A percentile compares a stretch with the other conserved stretches of the same genome.
Evolutionary conservation across 768 basidiomycete species (phyloP).

Genomic region (Suillus ampliporus): DNA sequence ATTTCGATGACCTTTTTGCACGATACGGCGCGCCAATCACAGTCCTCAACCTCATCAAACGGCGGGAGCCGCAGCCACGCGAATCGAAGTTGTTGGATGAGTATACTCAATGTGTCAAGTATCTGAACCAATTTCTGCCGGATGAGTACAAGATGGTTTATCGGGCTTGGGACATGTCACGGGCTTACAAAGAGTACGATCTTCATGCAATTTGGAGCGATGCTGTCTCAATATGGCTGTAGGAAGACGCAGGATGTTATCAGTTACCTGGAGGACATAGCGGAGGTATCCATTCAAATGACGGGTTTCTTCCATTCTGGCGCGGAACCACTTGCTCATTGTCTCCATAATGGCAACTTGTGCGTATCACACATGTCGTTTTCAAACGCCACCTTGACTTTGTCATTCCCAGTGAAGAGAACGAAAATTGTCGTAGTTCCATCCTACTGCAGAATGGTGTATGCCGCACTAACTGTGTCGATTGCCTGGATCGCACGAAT

Average conservation of each 20-base stretch:
- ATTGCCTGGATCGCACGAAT: conserved; percentile 96
- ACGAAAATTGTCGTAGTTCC: conserved; percentile 57
- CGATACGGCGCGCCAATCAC: conserved; percentile 91
- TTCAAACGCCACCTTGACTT: background rate
- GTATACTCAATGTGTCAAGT: conserved; percentile 89
- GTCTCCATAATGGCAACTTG: conserved; percentile 48
- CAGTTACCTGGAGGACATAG: conserved; percentile 91
- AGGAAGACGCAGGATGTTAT: conserved; percentile 97
- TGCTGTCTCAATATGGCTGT: conserved; percentile 1
- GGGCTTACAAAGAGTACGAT: conserved; percentile 90
- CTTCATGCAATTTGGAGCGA: conserved; percentile 12
- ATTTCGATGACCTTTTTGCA: conserved; percentile 90
- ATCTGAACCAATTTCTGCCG: conserved; percentile 95
- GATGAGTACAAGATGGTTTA: conserved; percentile 86
- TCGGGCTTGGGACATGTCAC: conserved; percentile 95
- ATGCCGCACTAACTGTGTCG: conserved; percentile 94
- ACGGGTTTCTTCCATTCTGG: conserved; percentile 97
- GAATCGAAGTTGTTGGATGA: conserved; percentile 91
- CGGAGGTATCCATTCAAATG: conserved; percentile 89
- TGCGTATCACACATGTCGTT: conserved; percentile 25
- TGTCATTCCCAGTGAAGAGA: conserved; percentile 5
- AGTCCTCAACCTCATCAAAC: conserved; percentile 94
- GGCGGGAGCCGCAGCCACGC: conserved; percentile 74
- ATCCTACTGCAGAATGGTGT: conserved; percentile 92
- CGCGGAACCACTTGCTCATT: conserved; percentile 80